Evolutionary conservation across 2,329 filamentous ascomycete species (phyloP), one percentile per base, ranked within the genome.

Genomic region (Pezicula radicicola): DNA sequence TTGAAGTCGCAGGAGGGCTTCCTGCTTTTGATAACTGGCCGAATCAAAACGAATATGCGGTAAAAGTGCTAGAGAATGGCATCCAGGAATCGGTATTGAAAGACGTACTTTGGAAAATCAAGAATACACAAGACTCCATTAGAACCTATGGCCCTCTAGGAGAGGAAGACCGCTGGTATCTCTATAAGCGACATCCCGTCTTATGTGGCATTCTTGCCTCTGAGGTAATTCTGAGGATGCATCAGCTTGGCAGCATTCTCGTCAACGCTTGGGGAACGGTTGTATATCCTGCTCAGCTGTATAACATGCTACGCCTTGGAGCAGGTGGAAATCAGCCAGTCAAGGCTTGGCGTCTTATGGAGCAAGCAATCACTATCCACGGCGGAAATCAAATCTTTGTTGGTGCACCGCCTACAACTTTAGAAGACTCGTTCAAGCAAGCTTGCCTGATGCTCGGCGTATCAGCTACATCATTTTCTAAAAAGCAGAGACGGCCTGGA

Each of bases 121-220:
- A 56, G 35, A 16, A 16, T 4, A 12, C 18, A 12, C 5, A 18
- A 5, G 49, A 43, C 40, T 7, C 15, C 5, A 19, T 21, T n/a
- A 3, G 2, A 16, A 25, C 19, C 6, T 21, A 3, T 21, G 15
- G 25, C 5, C 12, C 21, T 37, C 6, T 16, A 1, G 19, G 7
- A n/a, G 51, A 46, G n/a, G 28, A 18, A 10, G 51, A 55, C n/a
- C 37, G 41, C 8, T 51, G 51, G 27, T 58, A 54, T 37, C 28
- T 58, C 1, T 44, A 45, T n/a, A 52, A 50, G 40, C 33, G 48
- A 13, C 47, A 58, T 7, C 56, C 56, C 6, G 39, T 56, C 10
- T 43, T 58, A 6, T 56, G 51, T n/a, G 51, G 56, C 1, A 37
- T 56, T 8, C 25, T 50, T 2, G 49, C 54, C 3, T 56, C 52